Base-by-base conservation (phyloP, 2,329 filamentous ascomycete genomes). In the Aspergillus thermomutatus region DNA sequence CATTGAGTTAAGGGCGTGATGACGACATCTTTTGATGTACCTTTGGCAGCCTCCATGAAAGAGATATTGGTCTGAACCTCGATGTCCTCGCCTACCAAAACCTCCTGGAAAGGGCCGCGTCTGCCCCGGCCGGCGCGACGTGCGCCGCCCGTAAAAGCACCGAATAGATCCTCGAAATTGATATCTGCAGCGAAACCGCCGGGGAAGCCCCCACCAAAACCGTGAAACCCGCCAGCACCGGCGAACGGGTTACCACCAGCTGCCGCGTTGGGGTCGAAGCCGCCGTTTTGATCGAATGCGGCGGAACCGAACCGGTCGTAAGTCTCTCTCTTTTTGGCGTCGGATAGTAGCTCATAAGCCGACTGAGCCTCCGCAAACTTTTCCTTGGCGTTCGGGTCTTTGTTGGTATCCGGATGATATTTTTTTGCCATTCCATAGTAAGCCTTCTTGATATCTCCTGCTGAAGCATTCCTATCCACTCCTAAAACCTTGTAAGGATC, bases 341-440 rank as follows among this genome's bases (percentile, higher is more conserved):
- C 94, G 49, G 91, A 95, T 7, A 99, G 81, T 45, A 97, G 82
- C 75, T 99, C 94, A 76, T 99, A 99, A 25, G 94, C 91, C 31
- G 89, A 85, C 75, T 99, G 94, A 54, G 95, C 91, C 66, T 97
- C 93, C 61, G 88, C 84, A 69, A 99, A 99, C 68, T 90, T 93
- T 67, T 97, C 94, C 73, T 97, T 97, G 37, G 94, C 92, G n/a
- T 80, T 83, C 2, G 90, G 75, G 66, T 97, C 94, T 75, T 97
- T 97, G 81, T 97, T 99, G 37, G 94, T 97, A 73, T 99, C 94
- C 8, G 94, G 94, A 69, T 99, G 94, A 72, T 86, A 99, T 71
- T 97, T 99, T 77, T 99, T 99, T 21, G 94, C 94, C 57, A 97
- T 81, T 51, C 92, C 91, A 72, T 99, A 99, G 80, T 99, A 99